Conservation (phyloP, 257 asterid genomes). For the Orobanche coerulescens region DNA sequence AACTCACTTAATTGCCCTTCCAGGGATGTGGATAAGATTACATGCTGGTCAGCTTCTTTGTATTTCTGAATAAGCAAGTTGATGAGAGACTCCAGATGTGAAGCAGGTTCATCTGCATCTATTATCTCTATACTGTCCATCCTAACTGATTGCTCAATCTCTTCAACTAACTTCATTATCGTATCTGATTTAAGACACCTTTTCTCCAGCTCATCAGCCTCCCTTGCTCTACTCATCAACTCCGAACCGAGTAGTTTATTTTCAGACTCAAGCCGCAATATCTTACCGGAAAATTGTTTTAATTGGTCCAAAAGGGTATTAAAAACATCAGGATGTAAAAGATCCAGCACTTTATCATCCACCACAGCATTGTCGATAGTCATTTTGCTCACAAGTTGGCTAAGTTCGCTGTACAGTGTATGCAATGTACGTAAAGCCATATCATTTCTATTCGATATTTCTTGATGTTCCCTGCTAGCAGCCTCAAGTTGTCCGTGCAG, state of each 20-base stretch:
- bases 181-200: conserved; percentile 43
- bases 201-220: conserved; percentile 46
- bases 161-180: conserved; percentile 43
- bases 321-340: conserved; percentile 40
- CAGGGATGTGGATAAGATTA: conserved; percentile 38
- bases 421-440: conserved; percentile 37
- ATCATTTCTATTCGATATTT: conserved; percentile 37
- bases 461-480: conserved; percentile 38
- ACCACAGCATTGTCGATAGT: conserved; percentile 24
- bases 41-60: conserved; percentile 45
- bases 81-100: conserved; percentile 49
- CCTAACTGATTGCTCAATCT: conserved; percentile 48
- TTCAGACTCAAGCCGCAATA: conserved; percentile 46
- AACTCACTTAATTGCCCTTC: conserved; percentile 51
- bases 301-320: conserved; percentile 46
- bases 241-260: conserved; percentile 48
- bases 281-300: conserved; percentile 40
- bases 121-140: conserved; percentile 35
- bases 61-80: conserved; percentile 52
- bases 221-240: conserved; percentile 39
- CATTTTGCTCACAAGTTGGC: conserved; percentile 35
- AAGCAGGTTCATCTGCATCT: conserved; percentile 40
- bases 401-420: conserved; percentile 42
- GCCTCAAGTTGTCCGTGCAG: conserved; percentile 53
- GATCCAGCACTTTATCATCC: conserved; percentile 37